These are phyloP conservation scores for Mycena floridula DNA, from an alignment of 768 basidiomycete genomes.

Conservation along the genomic window DNA sequence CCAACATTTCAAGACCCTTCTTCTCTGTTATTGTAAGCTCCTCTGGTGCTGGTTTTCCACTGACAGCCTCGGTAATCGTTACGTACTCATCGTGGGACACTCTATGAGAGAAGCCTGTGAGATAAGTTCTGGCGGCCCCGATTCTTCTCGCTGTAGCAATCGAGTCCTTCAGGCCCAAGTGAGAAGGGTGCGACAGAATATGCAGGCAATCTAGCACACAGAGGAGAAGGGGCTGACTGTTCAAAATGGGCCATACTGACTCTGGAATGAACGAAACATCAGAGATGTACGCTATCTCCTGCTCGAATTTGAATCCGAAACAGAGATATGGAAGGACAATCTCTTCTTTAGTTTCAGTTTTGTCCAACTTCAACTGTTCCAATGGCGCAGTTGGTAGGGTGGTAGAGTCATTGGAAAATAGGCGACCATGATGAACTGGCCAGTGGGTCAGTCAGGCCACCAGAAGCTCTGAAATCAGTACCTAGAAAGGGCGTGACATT, in stretches of 20 bases:
- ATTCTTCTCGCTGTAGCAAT: conserved; percentile 50
- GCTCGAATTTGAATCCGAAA: conserved; percentile 65
- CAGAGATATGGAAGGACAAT: conserved; percentile 54
- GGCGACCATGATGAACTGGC: conserved; percentile 69
- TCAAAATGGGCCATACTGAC: conserved; percentile 53
- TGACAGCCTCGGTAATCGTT: conserved; percentile 50
- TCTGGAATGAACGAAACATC: conserved; percentile 82
- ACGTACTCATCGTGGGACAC: conserved; percentile 73
- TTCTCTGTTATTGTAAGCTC: conserved; percentile 27
- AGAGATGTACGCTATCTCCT: conserved; percentile 69
- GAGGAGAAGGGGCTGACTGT: conserved; percentile 35
- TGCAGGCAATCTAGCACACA: conserved; percentile 76
- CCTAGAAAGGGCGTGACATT: conserved; percentile 61
- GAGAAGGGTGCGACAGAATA: conserved; percentile 63
- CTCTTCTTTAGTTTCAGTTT: conserved; percentile 13
- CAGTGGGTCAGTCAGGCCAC: background rate
- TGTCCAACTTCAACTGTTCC: background rate
- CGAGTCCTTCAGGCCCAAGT: conserved; percentile 68
- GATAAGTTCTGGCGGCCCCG: conserved; percentile 57
- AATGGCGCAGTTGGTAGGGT: conserved; percentile 18
- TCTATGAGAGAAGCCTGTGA: conserved; percentile 75
- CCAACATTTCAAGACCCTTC: conserved; percentile 40
- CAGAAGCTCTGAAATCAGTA: conserved; percentile 20
- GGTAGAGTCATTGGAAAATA: conserved; percentile 39
- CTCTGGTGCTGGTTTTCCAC: conserved; percentile 20